These are phyloP conservation scores for Stachybotrys chlorohalonatus DNA, from an alignment of 2,329 filamentous ascomycete species.

Conservation along the genomic window DNA sequence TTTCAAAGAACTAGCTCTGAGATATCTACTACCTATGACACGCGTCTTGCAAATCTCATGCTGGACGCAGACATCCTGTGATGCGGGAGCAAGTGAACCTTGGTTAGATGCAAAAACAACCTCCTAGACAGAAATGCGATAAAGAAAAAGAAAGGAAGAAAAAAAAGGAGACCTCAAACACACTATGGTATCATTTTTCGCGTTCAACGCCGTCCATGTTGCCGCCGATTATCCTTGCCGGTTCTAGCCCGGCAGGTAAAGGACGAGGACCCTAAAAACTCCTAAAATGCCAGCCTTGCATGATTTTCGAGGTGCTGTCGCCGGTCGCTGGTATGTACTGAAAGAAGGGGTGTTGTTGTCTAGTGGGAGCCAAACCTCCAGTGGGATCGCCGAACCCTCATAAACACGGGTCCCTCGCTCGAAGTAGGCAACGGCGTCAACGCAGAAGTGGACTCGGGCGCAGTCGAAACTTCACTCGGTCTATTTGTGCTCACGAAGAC, in stretches of 20 bases:
- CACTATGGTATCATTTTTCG: background rate
- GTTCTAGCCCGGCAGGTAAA: background rate
- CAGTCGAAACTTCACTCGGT: background rate
- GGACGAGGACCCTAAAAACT: background rate
- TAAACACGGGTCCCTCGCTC: background rate
- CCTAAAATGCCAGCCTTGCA: background rate
- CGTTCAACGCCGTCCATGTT: background rate
- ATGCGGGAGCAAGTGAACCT: background rate
- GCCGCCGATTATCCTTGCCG: background rate
- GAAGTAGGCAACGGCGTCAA: background rate
- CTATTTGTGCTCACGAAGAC: background rate
- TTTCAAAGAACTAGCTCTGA: background rate
- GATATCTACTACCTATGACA: background rate
- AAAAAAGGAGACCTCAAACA: background rate
- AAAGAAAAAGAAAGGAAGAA: background rate
- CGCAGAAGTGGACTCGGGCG: background rate
- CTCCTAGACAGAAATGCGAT: background rate
- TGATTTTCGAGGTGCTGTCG: background rate
- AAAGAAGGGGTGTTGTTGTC: background rate
- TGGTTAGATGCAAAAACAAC: background rate
- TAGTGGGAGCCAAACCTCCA: constrained; percentile 2
- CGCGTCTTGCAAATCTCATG: background rate
- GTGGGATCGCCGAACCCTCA: background rate
- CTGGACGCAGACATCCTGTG: background rate
- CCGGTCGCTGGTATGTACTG: too few species aligned